Conservation (phyloP, 805 yeast species). For the Blastobotrys peoriensis region DNA sequence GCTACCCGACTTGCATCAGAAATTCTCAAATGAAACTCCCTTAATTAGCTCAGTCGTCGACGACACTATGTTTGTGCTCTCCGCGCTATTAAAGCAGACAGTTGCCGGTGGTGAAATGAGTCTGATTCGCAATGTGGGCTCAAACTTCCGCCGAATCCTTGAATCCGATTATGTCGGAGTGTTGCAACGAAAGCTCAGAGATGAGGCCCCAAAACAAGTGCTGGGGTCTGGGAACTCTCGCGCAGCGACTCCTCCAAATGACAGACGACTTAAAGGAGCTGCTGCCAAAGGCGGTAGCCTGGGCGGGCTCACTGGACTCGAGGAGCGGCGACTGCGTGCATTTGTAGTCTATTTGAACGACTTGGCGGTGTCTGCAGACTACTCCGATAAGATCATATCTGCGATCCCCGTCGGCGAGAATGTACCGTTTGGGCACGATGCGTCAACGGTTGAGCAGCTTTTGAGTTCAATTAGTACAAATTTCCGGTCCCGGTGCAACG, state of each 20-base stretch:
- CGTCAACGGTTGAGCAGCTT: conserved; percentile 13
- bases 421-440: conserved; percentile 25
- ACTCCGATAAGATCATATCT: conserved; percentile 48
- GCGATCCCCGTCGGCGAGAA: conserved; percentile 31
- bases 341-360: conserved; percentile 71
- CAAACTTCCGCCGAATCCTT: conserved; percentile 51
- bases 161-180: conserved; percentile 61
- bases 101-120: conserved; percentile 64
- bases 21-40: conserved; percentile 48
- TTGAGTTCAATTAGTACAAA: conserved; percentile 25
- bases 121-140: conserved; percentile 49
- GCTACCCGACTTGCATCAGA: conserved; percentile 46
- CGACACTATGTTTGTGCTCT: conserved; percentile 70
- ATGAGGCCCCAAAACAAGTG: conserved; percentile 34
- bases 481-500: conserved; percentile 31
- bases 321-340: conserved; percentile 45
- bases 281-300: background rate
- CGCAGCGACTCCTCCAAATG: conserved; percentile 10
- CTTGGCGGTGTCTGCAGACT: conserved; percentile 54
- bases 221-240: conserved; percentile 14
- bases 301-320: conserved; percentile 23
- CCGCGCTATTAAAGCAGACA: conserved; percentile 57
- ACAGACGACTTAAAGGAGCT: background rate
- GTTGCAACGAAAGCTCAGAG: conserved; percentile 41
- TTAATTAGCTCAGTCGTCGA: conserved; percentile 75